These are phyloP conservation scores for Aspergillus cavernicola DNA, from an alignment of 495 filamentous ascomycete genomes.

Conservation along the genomic window DNA sequence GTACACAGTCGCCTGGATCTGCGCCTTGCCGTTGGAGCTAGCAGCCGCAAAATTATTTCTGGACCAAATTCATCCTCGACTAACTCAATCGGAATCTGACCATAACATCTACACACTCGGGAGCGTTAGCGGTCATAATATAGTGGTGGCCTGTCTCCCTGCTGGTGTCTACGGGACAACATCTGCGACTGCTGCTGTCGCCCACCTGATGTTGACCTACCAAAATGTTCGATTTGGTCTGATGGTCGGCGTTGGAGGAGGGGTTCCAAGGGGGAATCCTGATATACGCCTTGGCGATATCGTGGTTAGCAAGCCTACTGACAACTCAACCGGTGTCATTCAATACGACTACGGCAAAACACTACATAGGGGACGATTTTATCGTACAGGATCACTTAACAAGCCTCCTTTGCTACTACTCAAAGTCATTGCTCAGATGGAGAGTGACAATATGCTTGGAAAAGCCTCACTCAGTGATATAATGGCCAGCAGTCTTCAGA, in stretches of 20 bases:
- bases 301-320: slow-evolving; percentile 27
- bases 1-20: background rate
- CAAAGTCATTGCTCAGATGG: slow-evolving; percentile 3
- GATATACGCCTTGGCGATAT: slow-evolving; percentile 37
- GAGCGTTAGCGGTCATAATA: slow-evolving; percentile 26
- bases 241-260: slow-evolving; percentile 36
- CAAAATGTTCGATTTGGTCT: slow-evolving; percentile 20
- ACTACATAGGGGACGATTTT: background rate
- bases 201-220: slow-evolving; percentile 24
- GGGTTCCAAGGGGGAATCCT: slow-evolving; percentile 20
- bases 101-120: slow-evolving; percentile 34
- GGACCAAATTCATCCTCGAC: slow-evolving; percentile 24
- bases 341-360: too few relatives aligned
- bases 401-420: too few relatives aligned
- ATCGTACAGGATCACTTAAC: too few relatives aligned
- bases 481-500: slow-evolving; percentile 11
- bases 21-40: slow-evolving; percentile 28
- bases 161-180: slow-evolving; percentile 24
- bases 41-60: slow-evolving; percentile 27
- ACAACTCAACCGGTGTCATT: background rate
- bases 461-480: slow-evolving; percentile 11
- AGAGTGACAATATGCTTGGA: slow-evolving; percentile 11
- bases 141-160: slow-evolving; percentile 33
- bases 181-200: slow-evolving; percentile 21
- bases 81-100: slow-evolving; percentile 6